Percentiles rank a stretch among this genome's conserved stretches.
These are phyloP conservation scores for Aspergillus sp. DNA, from an alignment of 2,329 filamentous ascomycete species.

Conservation along the genomic window DNA sequence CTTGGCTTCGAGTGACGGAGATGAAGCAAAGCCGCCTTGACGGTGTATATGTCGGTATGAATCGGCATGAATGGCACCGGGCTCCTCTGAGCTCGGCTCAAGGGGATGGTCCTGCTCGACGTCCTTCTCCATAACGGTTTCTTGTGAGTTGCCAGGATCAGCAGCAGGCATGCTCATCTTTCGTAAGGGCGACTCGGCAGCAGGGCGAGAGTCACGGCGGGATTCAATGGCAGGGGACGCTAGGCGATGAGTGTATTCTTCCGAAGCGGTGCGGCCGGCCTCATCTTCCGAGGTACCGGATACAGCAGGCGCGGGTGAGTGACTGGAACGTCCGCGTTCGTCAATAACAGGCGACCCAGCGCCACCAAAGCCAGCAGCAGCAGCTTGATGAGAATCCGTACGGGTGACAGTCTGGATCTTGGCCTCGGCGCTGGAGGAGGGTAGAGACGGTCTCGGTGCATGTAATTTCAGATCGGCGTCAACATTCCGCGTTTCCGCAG, in stretches of 20 bases:
- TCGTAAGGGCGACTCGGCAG: conserved; percentile 43
- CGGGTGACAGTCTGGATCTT: conserved; percentile 76
- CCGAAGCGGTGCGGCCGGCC: conserved; percentile 76
- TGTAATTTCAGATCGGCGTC: conserved; percentile 75
- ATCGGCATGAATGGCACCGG: conserved; percentile 63
- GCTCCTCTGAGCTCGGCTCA: conserved; percentile 11
- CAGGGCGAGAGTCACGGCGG: conserved; percentile 35
- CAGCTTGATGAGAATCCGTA: conserved; percentile 81
- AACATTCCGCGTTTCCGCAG: conserved; percentile 68
- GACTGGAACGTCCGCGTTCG: conserved; percentile 45
- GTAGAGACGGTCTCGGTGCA: conserved; percentile 79
- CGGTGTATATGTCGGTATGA: conserved; percentile 38
- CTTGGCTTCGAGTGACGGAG: conserved; percentile 43
- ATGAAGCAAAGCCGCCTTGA: conserved; percentile 41
- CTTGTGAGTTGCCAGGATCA: conserved; percentile 32
- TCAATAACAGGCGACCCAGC: conserved; percentile 38
- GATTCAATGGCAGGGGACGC: conserved; percentile 50
- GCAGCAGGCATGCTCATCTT: conserved; percentile 41
- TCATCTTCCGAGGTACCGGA: conserved; percentile 79
- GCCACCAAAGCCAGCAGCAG: conserved; percentile 73
- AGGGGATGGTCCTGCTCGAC: background rate
- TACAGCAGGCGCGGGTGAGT: conserved; percentile 47
- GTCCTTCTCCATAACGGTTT: conserved; percentile 3
- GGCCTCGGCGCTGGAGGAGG: conserved; percentile 70
- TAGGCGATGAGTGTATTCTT: conserved; percentile 71